These are phyloP conservation scores for Nicotiana benthamiana DNA, from an alignment of 257 asterid species.

Conservation along the genomic window DNA sequence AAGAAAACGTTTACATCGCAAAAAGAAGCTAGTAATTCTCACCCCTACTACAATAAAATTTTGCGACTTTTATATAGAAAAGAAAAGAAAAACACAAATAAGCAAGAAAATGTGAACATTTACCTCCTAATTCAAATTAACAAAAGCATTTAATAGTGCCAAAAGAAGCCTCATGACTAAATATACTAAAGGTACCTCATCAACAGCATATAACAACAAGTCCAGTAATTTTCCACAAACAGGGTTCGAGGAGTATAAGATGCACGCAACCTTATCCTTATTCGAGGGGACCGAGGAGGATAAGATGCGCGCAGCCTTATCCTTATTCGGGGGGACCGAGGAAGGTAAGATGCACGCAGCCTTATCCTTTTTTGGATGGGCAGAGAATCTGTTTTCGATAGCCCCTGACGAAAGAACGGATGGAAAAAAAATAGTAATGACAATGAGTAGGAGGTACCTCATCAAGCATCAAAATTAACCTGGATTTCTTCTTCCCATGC, in stretches of 20 bases:
- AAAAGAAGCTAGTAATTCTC: neutral
- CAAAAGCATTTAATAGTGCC: neutral
- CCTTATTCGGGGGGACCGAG: too few relatives aligned
- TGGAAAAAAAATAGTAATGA: too few relatives aligned
- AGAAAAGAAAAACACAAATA: neutral
- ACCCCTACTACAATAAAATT: neutral
- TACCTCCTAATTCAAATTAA: neutral
- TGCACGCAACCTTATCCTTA: too few relatives aligned
- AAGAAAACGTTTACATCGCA: neutral
- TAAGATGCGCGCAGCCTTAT: too few relatives aligned
- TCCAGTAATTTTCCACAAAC: too few relatives aligned
- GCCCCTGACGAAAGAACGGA: too few relatives aligned
- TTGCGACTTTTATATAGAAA: neutral
- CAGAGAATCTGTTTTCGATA: too few relatives aligned
- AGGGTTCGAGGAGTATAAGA: too few relatives aligned
- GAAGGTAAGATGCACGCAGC: too few relatives aligned
- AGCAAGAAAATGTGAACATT: neutral
- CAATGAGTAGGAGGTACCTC: too few relatives aligned
- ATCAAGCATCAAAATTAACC: slow-evolving; percentile 70
- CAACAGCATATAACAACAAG: slow-evolving; percentile 12
- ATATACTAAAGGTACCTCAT: slow-evolving; percentile 51
- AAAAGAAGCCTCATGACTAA: neutral
- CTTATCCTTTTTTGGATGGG: too few relatives aligned
- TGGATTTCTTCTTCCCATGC: slow-evolving; percentile 70
- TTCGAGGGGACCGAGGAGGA: too few relatives aligned